Base-by-base conservation (phyloP, 148 eudicot species). In the Arctostaphylos glauca region DNA sequence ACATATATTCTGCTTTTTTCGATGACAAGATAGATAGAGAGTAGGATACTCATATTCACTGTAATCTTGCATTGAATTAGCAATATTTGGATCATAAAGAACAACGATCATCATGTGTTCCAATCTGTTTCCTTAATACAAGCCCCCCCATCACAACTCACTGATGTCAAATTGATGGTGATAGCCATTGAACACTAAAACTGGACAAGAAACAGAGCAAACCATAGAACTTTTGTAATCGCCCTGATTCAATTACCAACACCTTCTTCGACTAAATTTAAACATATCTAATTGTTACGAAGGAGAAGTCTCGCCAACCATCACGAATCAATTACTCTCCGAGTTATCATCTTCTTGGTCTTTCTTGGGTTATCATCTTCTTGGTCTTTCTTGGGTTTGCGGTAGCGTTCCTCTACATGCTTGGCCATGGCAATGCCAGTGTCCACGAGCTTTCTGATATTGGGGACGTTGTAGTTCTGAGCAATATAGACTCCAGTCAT, bases 381-480 rank as follows among this genome's bases (percentile, higher is more conserved):
- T 14, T n/a, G 14, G 49, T 59, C 58, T 72, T 19, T 77, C 83
- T 59, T 50, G 60, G 67, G 67, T 55, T 80, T 80, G 50, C 81
- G 88, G 54, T 81, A 54, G 6, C 10, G 70, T 59, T 79, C 71
- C 38, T 73, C 68, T 7, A 47, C 47, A 8, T 53, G 55, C 83
- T 64, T 86, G 76, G 87, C 81, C 83, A 52, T 83, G 77, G 46
- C 53, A 14, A 67, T 68, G 54, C 56, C 79, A 6, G 3, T 74
- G 60, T 31, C 44, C 3, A 31, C 21, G 9, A 55, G 50, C 46
- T 9, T 83, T 46, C 38, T 68, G 52, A 80, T 80, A n/a, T 46
- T 46, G 59, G 78, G 81, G 15, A 83, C 70, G 7, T 80, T 46
- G 77, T 76, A 76, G 49, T 67, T 80, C 10, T 77, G 81, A 9